Base-by-base conservation (phyloP, 2,329 filamentous ascomycete species). In the Zasmidium angulare region DNA sequence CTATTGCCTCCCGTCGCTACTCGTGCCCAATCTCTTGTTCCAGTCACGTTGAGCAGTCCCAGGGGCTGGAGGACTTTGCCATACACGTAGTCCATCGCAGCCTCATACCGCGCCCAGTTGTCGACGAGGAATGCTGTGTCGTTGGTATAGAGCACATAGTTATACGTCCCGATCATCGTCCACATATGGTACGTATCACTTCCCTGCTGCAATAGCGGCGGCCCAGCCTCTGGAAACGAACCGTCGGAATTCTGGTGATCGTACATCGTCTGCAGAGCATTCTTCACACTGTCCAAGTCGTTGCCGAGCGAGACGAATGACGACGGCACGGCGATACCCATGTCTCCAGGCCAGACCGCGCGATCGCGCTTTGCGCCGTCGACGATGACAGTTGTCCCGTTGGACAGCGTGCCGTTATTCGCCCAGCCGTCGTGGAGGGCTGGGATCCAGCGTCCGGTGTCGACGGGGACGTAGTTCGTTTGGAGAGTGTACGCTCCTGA, bases 151-250 rank as follows among this genome's bases (percentile, higher is more conserved):
- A 67, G 52, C 51, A 79, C 79, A 53, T 79, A 76, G 59, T 80
- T 77, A 1, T 75, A 74, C 0, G 79, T 72, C 14, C 77, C 79
- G 20, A 80, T 77, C 54, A 82, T 63, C 1, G 74, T 79, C 66
- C 81, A 80, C 3, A 81, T 68, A 63, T 86, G 84, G 64, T 86
- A 86, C 0, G 84, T 86, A 63, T 65, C 60, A 52, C 69, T 74
- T 11, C 68, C 63, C 49, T 74, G 69, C 56, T 75, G 69, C 17
- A 74, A 58, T 22, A 77, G 63, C 2, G 75, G 75, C 6, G 76
- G 76, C 0, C 75, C 75, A 21, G 75, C 73, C 65, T 78, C 75
- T 1, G 74, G 74, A 24, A 78, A 70, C 0, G 69, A 70, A 0
- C 74, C 75, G 58, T 75, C 73, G 2, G 26, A 58, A 29, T 73